Conservation (phyloP, 352 stramenopile species). For the Peronosclerospora sorghi region DNA sequence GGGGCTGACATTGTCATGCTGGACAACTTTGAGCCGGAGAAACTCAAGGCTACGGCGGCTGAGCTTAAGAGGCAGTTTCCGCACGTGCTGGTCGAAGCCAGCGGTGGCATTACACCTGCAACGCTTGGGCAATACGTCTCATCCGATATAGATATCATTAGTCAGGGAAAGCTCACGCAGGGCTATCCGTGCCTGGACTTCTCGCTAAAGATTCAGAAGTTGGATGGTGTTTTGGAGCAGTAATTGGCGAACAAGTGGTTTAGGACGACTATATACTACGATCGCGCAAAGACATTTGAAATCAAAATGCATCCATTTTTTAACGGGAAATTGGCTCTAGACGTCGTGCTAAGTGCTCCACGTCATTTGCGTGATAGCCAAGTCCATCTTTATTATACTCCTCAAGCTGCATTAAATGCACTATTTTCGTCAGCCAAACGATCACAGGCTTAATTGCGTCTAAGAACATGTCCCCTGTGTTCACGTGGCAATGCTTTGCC, state of each 20-base stretch:
- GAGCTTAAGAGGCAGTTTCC: constrained; percentile 92
- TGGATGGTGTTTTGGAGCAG: constrained; percentile 42
- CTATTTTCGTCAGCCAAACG: constrained; percentile 46
- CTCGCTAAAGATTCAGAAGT: constrained; percentile 94
- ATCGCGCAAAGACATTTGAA: too few relatives aligned
- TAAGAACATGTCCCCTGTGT: constrained; percentile 20
- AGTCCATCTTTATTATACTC: constrained; percentile 20
- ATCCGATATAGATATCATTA: constrained; percentile 94
- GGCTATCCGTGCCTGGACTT: constrained; percentile 94
- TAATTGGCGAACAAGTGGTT: constrained; percentile 3
- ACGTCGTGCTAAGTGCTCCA: constrained; percentile 19
- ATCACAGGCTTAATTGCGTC: constrained; percentile 12
- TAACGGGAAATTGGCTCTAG: constrained; percentile 10
- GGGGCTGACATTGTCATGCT: constrained; percentile 96
- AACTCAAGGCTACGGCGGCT: constrained; percentile 86
- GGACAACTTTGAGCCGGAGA: constrained; percentile 94
- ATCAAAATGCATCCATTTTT: too few relatives aligned
- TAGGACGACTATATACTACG: neutral
- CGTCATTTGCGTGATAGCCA: constrained; percentile 14
- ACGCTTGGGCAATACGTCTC: constrained; percentile 91
- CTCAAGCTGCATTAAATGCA: constrained; percentile 40
- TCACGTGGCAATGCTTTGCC: constrained; percentile 14
- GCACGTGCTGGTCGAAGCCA: constrained; percentile 94
- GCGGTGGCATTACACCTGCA: constrained; percentile 93
- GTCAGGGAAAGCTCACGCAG: constrained; percentile 96